phyloP scores from a whole-genome alignment of 306 rosid species.

The Castanea mollissima region DNA sequence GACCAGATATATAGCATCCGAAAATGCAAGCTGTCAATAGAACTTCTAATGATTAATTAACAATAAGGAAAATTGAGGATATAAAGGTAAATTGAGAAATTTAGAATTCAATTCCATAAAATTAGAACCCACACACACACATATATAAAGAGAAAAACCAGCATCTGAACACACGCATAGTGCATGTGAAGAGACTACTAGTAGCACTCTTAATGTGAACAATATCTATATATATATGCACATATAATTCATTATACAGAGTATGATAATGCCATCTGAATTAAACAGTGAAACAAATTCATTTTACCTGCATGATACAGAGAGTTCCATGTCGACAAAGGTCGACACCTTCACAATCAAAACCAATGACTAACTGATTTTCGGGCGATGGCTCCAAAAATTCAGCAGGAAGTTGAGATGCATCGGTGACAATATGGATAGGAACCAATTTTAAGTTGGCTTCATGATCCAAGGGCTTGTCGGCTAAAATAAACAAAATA shows the following conservation, averaged over 20 bases:
- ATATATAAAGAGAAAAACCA: no score
- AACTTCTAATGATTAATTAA: no score
- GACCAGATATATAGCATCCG: slow-evolving; percentile 91
- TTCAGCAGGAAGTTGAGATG: slow-evolving; percentile 79
- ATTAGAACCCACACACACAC: no score
- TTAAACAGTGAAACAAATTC: background rate
- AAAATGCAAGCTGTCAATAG: slow-evolving; percentile 80
- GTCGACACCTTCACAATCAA: slow-evolving; percentile 93
- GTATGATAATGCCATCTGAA: background rate
- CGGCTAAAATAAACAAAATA: slow-evolving; percentile 36
- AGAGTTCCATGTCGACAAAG: slow-evolving; percentile 80
- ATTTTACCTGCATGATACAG: slow-evolving; percentile 80
- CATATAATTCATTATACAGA: background rate
- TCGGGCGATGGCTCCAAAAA: slow-evolving; percentile 74
- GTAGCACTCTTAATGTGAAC: background rate
- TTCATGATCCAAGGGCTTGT: slow-evolving; percentile 38
- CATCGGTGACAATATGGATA: slow-evolving; percentile 59
- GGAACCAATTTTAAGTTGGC: slow-evolving; percentile 45
- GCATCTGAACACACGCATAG: no score
- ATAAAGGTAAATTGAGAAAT: no score
- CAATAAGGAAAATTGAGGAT: no score
- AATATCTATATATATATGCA: background rate
- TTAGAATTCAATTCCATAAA: no score
- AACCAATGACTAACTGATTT: slow-evolving; percentile 56
- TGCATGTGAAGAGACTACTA: background rate